Evolutionary conservation across 148 eudicot genomes (phyloP).

Genomic region (Simmondsia chinensis): DNA sequence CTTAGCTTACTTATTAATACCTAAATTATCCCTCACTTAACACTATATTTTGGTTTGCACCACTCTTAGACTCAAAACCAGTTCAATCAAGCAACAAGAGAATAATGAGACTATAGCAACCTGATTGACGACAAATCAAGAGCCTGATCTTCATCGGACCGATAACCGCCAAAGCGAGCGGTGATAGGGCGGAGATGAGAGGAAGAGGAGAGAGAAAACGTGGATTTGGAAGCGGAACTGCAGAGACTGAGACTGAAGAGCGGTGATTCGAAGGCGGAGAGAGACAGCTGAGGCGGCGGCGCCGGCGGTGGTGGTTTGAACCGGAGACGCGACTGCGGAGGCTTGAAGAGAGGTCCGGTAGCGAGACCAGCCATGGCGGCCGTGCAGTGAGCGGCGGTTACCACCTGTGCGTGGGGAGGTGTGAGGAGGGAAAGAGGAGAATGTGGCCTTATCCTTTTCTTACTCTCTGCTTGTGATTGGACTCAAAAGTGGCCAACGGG

Average conservation of each 20-base stretch:
- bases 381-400: background rate
- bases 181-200: conserved; percentile 14
- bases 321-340: conserved; percentile 17
- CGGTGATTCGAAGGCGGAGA: conserved; percentile 14
- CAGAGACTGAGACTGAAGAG: conserved; percentile 24
- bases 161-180: conserved; percentile 37
- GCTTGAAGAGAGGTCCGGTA: conserved; percentile 18
- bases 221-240: conserved; percentile 1
- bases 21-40: too few species aligned
- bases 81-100: background rate
- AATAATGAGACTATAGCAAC: conserved; percentile 4
- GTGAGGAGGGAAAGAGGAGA: too few species aligned
- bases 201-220: conserved; percentile 10
- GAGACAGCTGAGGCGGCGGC: background rate
- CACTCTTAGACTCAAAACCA: too few species aligned
- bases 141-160: conserved; percentile 33
- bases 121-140: conserved; percentile 44
- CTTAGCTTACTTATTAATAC: too few species aligned
- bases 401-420: too few species aligned
- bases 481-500: too few species aligned
- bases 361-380: conserved; percentile 34
- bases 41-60: too few species aligned
- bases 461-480: too few species aligned
- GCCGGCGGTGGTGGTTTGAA: conserved; percentile 12
- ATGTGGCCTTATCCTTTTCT: too few species aligned